Evolutionary conservation across 2,329 filamentous ascomycete genomes (phyloP), one percentile per base, ranked within the genome.

Genomic region (Calonectria pauciramosa): DNA sequence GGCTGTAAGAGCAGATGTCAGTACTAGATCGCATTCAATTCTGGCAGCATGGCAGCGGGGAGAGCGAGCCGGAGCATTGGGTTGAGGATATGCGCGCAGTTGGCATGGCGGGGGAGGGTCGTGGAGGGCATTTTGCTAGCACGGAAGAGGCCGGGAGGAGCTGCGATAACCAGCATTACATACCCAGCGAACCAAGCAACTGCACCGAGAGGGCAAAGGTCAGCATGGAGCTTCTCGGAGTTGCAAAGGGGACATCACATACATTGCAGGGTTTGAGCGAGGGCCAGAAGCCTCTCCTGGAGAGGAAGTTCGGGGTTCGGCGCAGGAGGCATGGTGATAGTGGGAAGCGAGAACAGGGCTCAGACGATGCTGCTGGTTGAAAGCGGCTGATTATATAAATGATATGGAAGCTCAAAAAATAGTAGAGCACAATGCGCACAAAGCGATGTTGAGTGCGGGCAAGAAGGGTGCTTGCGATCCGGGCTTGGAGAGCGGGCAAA

Each of bases 261-360:
- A 94, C 96, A 99, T 89, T 99, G 97, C 80, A 99, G 90, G 59
- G 96, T 99, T 86, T 98, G 93, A 79, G 94, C 96, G 80, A 99
- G 90, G 80, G 91, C 89, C 82, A 95, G 86, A 75, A 98, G 88
- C 83, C 96, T 91, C 88, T 97, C 93, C 83, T 88, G 87, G 82
- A 97, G 89, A 84, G 95, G 93, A 86, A 94, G 86, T 80, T 88
- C 90, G 73, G 94, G 88, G 73, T 93, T 88, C 78, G 94, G 93
- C 86, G 94, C 93, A 87, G 94, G 94, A 86, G 94, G 95, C 77
- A 98, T 89, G 60, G 74, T 56, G 78, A 71, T 52, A 41, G 64
- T 32, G 68, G 44, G 71, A 56, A 26, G 23, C 10, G 30, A 34
- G 49, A 20, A 32, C 3, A 20, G 28, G 60, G 44, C 28, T 26